A percentile compares a stretch with the other conserved stretches of the same genome.
Conservation (phyloP, 2,329 filamentous ascomycete genomes). For the Pyricularia sp. region DNA sequence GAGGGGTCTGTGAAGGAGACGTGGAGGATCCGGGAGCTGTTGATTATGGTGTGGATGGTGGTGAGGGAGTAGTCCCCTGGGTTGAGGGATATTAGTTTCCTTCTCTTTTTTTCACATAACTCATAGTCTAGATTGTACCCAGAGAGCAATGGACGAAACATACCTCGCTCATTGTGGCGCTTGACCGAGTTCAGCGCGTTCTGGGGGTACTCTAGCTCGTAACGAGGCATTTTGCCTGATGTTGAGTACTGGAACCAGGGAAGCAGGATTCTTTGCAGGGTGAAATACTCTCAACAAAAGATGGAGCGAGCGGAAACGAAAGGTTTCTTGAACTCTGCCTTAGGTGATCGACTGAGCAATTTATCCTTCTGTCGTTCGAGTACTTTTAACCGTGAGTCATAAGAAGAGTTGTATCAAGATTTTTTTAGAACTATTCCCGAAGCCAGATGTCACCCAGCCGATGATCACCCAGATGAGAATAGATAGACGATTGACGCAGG, state of each 20-base stretch:
- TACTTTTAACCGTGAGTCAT: not conserved
- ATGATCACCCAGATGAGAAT: not conserved
- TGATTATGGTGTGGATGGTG: constrained; percentile 68
- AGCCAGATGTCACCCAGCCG: not conserved
- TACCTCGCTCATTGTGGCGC: constrained; percentile 56
- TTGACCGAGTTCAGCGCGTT: constrained; percentile 56
- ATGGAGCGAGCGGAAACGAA: not conserved
- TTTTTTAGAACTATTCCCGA: not conserved
- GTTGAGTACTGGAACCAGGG: not conserved
- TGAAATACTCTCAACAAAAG: not conserved
- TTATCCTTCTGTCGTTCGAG: not conserved
- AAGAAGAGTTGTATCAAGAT: not conserved
- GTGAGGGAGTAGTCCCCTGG: constrained; percentile 62
- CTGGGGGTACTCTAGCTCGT: constrained; percentile 51
- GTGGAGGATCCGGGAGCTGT: constrained; percentile 64
- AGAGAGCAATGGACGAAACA: not conserved
- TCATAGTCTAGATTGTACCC: too few relatives aligned
- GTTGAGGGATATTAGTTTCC: not conserved
- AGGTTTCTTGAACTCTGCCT: too few relatives aligned
- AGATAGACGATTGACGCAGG: not conserved
- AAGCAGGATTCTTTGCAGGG: not conserved
- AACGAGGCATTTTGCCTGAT: constrained; percentile 26
- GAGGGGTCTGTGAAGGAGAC: constrained; percentile 62
- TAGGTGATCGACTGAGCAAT: not conserved
- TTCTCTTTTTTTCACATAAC: not conserved